A percentile compares a stretch with the other conserved stretches of the same genome.
These are phyloP conservation scores for Podila horticola DNA, from an alignment of 192 early-diverging fungal genomes.

Conservation along the genomic window DNA sequence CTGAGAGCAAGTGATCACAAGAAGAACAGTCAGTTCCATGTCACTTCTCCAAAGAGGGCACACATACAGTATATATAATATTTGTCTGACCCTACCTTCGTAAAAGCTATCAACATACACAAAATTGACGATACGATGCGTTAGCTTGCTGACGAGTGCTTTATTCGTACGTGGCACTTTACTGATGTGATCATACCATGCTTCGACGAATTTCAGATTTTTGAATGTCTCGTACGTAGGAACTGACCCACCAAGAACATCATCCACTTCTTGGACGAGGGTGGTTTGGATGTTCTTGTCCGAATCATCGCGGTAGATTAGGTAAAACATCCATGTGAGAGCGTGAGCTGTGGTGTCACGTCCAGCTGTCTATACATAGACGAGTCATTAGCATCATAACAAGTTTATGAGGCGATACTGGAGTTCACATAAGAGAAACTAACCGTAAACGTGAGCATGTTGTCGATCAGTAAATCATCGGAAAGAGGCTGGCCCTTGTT, in stretches of 20 bases:
- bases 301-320: constrained; percentile 33
- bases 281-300: constrained; percentile 41
- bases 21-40: too few relatives aligned
- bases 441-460: constrained; percentile 55
- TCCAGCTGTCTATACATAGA: constrained; percentile 15
- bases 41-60: background rate
- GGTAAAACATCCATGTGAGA: constrained; percentile 64
- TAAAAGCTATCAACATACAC: constrained; percentile 12
- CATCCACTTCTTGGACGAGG: constrained; percentile 48
- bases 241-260: constrained; percentile 18
- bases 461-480: constrained; percentile 56
- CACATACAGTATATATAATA: too few relatives aligned
- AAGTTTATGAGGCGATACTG: too few relatives aligned
- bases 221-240: constrained; percentile 36
- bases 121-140: background rate
- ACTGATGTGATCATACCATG: constrained; percentile 43
- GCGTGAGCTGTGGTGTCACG: constrained; percentile 44
- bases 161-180: too few relatives aligned
- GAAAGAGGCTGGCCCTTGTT: constrained; percentile 44
- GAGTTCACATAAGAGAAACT: background rate
- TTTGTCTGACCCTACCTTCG: constrained; percentile 2
- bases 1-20: constrained; percentile 44
- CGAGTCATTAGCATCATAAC: background rate
- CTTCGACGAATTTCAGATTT: constrained; percentile 41
- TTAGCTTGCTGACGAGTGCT: background rate